Evolutionary conservation across 768 basidiomycete species (phyloP).

Genomic region (Leccinellum luteum): DNA sequence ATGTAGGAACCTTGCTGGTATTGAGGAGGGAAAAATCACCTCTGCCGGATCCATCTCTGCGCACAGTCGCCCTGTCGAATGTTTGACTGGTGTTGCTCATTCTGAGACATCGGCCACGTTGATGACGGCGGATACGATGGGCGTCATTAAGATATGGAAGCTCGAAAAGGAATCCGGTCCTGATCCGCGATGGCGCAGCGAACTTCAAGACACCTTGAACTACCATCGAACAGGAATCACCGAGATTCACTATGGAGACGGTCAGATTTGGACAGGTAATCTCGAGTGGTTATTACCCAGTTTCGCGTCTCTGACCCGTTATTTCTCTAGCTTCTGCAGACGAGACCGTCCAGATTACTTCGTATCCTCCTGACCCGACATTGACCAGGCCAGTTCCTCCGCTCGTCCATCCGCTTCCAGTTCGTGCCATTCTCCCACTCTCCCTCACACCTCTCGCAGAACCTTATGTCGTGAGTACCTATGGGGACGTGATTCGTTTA

Average conservation of each 20-base stretch:
- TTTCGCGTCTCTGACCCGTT: slow-evolving; percentile 1
- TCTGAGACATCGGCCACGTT: slow-evolving; percentile 51
- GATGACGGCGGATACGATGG: slow-evolving; percentile 92
- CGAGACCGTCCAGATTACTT: slow-evolving; percentile 69
- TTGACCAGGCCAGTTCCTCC: slow-evolving; percentile 43
- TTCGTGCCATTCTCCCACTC: slow-evolving; percentile 73
- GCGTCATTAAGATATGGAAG: slow-evolving; percentile 80
- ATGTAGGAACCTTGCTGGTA: slow-evolving; percentile 60
- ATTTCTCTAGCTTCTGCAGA: slow-evolving; percentile 75
- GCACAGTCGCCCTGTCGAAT: slow-evolving; percentile 88
- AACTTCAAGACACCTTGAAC: slow-evolving; percentile 51
- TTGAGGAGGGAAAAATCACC: slow-evolving; percentile 38
- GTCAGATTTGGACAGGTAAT: slow-evolving; percentile 86
- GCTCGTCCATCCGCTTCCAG: slow-evolving; percentile 60
- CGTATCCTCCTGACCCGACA: slow-evolving; percentile 37
- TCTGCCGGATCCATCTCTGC: slow-evolving; percentile 70
- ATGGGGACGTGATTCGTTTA: slow-evolving; percentile 78
- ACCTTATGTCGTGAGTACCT: slow-evolving; percentile 76
- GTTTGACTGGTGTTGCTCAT: slow-evolving; percentile 53
- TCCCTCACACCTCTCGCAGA: slow-evolving; percentile 59
- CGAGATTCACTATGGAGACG: slow-evolving; percentile 63
- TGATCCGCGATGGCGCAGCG: slow-evolving; percentile 49
- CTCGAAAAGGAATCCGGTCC: slow-evolving; percentile 42
- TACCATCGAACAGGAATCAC: slow-evolving; percentile 85
- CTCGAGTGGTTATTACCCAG: not conserved